Evolutionary conservation across 2,329 filamentous ascomycete species (phyloP), one percentile per base, ranked within the genome.

Genomic region (Sporothrix dimorphospora): DNA sequence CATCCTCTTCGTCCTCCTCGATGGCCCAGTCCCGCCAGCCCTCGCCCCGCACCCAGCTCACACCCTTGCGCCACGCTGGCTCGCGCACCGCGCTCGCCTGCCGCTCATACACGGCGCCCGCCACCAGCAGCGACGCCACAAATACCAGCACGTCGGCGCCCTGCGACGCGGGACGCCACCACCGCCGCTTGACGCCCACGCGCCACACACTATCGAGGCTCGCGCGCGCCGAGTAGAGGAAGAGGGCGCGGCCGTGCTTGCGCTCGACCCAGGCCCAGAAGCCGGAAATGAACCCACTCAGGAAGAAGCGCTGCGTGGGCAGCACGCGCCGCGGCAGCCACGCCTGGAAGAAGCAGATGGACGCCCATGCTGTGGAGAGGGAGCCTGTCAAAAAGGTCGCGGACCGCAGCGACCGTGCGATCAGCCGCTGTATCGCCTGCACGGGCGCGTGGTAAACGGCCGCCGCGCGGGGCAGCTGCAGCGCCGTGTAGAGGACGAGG

Each of bases 191-290:
- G 71, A 92, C 89, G n/a, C 94, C 94, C 0, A 97, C 93, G 84
- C 97, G 97, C 93, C 94, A 98, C 61, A 94, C 81, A 49, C 89
- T 93, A 79, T 97, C 92, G 40, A 97, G 85, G 73, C 91, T 94
- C n/a, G 91, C 83, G 1, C 94, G 87, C 40, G 92, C 89, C 75
- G 89, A 90, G 81, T 96, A 96, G 73, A 98, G 77, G 81, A 97
- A 97, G 71, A 93, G 87, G 1, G 86, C 85, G 19, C 92, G 83
- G 55, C 91, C 88, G 73, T 86, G 83, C 67, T 85, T 84, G 59
- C 90, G 85, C 78, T 94, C 91, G 1, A 97, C 82, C 80, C 92
- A 92, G 0, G 92, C 93, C 90, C 94, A 98, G 34, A 96, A 81
- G 0, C 96, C 96, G 0, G 92, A 94, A 1, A 97, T 78, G 79